These are phyloP conservation scores for Glarea lozoyensis DNA, from an alignment of 495 filamentous ascomycete genomes.

Conservation along the genomic window DNA sequence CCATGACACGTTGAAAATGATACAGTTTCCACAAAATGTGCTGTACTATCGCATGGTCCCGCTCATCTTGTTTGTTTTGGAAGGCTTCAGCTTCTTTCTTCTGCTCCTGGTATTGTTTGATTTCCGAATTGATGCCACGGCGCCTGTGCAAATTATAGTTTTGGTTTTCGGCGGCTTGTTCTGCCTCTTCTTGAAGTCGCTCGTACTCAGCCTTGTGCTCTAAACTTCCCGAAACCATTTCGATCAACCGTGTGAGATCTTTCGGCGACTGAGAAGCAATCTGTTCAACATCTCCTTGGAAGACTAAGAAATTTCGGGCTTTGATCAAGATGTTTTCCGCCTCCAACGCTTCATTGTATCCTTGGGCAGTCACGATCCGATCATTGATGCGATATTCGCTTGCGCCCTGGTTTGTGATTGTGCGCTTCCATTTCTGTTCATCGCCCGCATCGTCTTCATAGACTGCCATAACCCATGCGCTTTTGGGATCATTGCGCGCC, in stretches of 20 bases:
- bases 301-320: conserved; percentile 94
- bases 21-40: conserved; percentile 97
- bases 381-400: conserved; percentile 98
- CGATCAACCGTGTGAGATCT: conserved; percentile 90
- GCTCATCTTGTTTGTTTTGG: conserved; percentile 76
- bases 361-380: conserved; percentile 72
- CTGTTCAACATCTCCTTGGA: conserved; percentile 97
- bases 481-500: conserved; percentile 67
- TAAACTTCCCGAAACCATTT: conserved; percentile 93
- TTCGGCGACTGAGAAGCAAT: conserved; percentile 90
- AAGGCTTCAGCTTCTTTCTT: conserved; percentile 94
- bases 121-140: conserved; percentile 92
- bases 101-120: conserved; percentile 94
- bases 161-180: conserved; percentile 81
- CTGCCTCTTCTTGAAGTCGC: conserved; percentile 69
- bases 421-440: conserved; percentile 90
- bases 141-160: conserved; percentile 78
- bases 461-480: conserved; percentile 97
- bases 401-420: conserved; percentile 76
- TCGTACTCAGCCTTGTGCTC: conserved; percentile 97
- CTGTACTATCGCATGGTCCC: conserved; percentile 85
- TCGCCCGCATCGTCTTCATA: conserved; percentile 97
- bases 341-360: conserved; percentile 92
- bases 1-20: conserved; percentile 89
- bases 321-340: conserved; percentile 95